Evolutionary conservation across 208 protist genomes (phyloP).

Genomic region (Phytomonas sp.): DNA sequence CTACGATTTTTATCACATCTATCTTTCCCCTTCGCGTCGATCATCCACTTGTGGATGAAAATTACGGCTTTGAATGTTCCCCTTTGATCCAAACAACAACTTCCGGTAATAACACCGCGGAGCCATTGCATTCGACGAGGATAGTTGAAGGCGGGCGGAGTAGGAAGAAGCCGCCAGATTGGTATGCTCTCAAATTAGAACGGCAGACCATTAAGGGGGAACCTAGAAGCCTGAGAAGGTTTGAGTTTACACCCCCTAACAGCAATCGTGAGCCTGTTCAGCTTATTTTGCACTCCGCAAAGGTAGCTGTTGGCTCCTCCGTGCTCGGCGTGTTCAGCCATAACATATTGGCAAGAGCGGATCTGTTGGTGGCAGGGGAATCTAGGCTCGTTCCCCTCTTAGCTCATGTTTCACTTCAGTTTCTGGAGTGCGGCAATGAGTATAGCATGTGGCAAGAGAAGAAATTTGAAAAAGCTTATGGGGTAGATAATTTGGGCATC

Average conservation of each 20-base stretch:
- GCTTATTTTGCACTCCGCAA: neutral
- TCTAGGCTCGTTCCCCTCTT: neutral
- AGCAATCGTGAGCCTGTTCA: neutral
- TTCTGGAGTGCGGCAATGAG: constrained; percentile 24
- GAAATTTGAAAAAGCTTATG: constrained; percentile 10
- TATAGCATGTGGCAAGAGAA: constrained; percentile 6
- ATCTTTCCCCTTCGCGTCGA: constrained; percentile 23
- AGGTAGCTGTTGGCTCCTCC: neutral
- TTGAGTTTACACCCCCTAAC: neutral
- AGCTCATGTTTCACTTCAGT: constrained; percentile 13
- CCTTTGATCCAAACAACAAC: constrained; percentile 12
- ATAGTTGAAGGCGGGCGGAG: neutral
- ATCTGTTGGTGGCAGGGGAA: neutral
- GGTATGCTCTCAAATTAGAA: neutral
- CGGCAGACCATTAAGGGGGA: neutral
- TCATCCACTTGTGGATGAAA: constrained; percentile 16
- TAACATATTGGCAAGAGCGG: neutral
- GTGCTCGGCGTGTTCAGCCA: neutral
- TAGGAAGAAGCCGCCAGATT: neutral
- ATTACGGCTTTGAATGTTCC: constrained; percentile 19
- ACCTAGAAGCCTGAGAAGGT: neutral
- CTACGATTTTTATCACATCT: constrained; percentile 20
- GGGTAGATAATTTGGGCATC: constrained; percentile 14
- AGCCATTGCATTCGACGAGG: neutral
- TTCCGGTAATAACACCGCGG: neutral